These are phyloP conservation scores for Pichia sp. DNA, from an alignment of 1,139 yeast species.

Conservation along the genomic window DNA sequence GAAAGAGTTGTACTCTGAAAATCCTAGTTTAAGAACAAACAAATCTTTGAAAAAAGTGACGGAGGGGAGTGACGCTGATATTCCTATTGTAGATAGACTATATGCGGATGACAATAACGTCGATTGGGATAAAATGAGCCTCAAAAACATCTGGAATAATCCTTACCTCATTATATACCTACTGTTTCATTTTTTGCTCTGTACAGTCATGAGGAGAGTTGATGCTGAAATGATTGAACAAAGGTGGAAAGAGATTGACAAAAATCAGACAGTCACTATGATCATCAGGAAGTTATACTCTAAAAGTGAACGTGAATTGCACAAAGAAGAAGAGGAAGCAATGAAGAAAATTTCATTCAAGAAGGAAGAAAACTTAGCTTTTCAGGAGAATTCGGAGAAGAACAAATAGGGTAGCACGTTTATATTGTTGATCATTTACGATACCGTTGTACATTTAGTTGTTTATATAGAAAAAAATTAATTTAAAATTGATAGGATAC, in stretches of 20 bases:
- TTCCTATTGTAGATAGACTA: conserved; percentile 7
- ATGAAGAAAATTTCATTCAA: background rate
- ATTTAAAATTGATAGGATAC: background rate
- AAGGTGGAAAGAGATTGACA: conserved; percentile 30
- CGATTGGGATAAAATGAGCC: conserved; percentile 15
- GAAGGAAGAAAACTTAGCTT: background rate
- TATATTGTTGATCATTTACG: background rate
- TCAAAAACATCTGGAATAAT: conserved; percentile 15
- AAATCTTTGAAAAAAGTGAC: background rate
- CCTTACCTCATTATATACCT: conserved; percentile 25
- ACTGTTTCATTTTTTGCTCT: conserved; percentile 19
- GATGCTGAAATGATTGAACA: conserved; percentile 26
- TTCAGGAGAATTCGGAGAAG: background rate
- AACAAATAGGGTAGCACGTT: background rate
- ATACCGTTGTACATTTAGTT: background rate
- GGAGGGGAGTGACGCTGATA: background rate
- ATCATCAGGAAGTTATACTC: conserved; percentile 23
- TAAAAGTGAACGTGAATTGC: conserved; percentile 14
- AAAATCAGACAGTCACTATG: conserved; percentile 24
- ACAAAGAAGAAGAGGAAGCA: background rate
- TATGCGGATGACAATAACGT: conserved; percentile 14
- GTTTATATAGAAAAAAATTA: background rate
- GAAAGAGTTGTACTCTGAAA: background rate
- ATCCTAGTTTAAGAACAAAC: background rate
- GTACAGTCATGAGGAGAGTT: conserved; percentile 15